Base-by-base conservation (phyloP, 768 basidiomycete genomes). In the Lactifluus subvellereus region DNA sequence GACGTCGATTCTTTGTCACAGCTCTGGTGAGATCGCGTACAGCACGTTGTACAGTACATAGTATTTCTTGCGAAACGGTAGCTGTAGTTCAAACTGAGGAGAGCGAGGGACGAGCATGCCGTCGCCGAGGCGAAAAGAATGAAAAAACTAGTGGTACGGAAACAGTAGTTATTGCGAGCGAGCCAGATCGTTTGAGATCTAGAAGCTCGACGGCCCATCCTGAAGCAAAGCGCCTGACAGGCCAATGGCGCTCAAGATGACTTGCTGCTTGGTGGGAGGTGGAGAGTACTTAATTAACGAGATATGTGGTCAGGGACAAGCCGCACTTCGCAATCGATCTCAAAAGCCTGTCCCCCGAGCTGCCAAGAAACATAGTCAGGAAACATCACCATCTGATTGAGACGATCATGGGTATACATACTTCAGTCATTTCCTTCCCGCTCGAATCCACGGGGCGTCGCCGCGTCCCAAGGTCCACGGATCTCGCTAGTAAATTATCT, bases 401-500 rank as follows among this genome's bases (percentile, higher is more conserved):
- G 9, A n/a, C 27, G 1, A 54, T 8, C 27, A 30, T 27, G 42
- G 40, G 9, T 57, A 57, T 11, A 9, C 16, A 52, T 4, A 40
- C 27, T 18, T 53, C 22, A 52, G 22, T 33, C 52, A 7, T 32
- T 22, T 33, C 27, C 42, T n/a, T 27, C 22, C 52, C 27, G 52
- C 18, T 54, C 43, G 10, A 54, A 38, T 37, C 59, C 59, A 53
- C 59, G 59, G 3, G 91, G 91, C 67, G 86, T 81, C 35, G 91
- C 91, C 30, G 89, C 88, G 72, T 94, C 92, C 92, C 92, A 94
- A 65, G 91, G 88, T 9, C 92, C 92, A 64, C 89, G 83, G 72
- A 94, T 87, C 75, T 92, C 90, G 73, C 91, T 94, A 70, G n/a
- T 58, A 42, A 68, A 60, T 56, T 22, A n/a, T 59, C 47, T 63